These are phyloP conservation scores for Penicillium fuscoglaucum DNA, from an alignment of 2,329 filamentous ascomycete genomes.

Conservation along the genomic window DNA sequence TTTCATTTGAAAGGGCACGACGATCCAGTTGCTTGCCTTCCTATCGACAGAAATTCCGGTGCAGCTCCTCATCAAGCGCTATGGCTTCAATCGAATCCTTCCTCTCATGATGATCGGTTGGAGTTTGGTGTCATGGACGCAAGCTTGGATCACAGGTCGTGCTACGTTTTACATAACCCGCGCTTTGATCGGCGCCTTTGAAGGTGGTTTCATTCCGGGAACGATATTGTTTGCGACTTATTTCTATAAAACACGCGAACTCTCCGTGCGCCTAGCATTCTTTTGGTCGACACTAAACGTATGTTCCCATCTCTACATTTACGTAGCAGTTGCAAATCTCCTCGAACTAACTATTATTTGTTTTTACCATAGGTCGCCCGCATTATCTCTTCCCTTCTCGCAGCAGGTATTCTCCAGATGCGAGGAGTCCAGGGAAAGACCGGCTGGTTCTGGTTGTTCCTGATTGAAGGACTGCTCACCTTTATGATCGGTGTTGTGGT, in stretches of 20 bases:
- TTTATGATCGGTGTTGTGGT: slow-evolving; percentile 47
- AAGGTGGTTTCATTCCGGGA: slow-evolving; percentile 63
- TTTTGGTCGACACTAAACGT: slow-evolving; percentile 26
- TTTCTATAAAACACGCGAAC: slow-evolving; percentile 67
- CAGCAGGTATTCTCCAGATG: slow-evolving; percentile 40
- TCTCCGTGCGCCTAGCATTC: slow-evolving; percentile 57
- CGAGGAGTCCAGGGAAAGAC: slow-evolving; percentile 28
- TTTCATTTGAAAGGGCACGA: slow-evolving; percentile 45
- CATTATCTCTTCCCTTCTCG: slow-evolving; percentile 39
- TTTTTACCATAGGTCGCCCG: slow-evolving; percentile 41
- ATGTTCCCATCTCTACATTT: neutral
- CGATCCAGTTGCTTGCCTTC: slow-evolving; percentile 45
- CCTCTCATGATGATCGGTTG: slow-evolving; percentile 56
- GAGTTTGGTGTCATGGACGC: slow-evolving; percentile 50
- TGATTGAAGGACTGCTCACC: slow-evolving; percentile 59
- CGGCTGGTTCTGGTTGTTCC: slow-evolving; percentile 54
- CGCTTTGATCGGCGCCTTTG: slow-evolving; percentile 44
- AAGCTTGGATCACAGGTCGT: slow-evolving; percentile 48
- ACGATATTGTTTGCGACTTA: slow-evolving; percentile 58
- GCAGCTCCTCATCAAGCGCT: slow-evolving; percentile 57
- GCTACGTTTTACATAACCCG: slow-evolving; percentile 42
- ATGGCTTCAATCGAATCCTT: slow-evolving; percentile 58
- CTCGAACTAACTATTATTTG: neutral
- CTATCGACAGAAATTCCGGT: slow-evolving; percentile 57
- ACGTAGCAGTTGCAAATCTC: neutral